A percentile compares a stretch with the other conserved stretches of the same genome.
phyloP scores from a whole-genome alignment of 2,329 filamentous ascomycete species.

The Hymenoscyphus occultus region DNA sequence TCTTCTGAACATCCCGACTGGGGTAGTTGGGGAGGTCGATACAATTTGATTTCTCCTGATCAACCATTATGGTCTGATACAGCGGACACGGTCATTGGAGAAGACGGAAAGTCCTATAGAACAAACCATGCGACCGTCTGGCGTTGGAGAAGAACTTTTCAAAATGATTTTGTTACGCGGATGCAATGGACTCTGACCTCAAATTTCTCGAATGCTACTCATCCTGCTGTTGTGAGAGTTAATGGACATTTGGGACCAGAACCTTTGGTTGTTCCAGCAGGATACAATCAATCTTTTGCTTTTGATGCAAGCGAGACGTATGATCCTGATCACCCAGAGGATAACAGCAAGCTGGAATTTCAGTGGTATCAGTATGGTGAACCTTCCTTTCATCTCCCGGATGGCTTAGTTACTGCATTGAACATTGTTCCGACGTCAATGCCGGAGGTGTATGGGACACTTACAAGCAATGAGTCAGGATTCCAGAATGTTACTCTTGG shows the following conservation, averaged over 20 bases:
- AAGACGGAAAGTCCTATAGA: constrained; percentile 30
- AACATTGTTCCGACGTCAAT: background rate
- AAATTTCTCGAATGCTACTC: constrained; percentile 37
- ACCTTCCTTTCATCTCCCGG: background rate
- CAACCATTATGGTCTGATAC: constrained; percentile 30
- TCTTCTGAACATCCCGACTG: constrained; percentile 38
- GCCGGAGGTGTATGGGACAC: background rate
- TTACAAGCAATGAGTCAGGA: background rate
- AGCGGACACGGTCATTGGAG: constrained; percentile 34
- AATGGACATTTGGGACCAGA: constrained; percentile 40
- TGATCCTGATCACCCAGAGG: constrained; percentile 7
- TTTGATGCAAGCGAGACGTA: constrained; percentile 9
- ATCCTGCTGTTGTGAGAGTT: constrained; percentile 40
- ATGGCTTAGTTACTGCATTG: background rate
- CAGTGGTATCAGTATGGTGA: constrained; percentile 10
- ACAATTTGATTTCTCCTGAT: constrained; percentile 26
- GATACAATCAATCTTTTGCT: background rate
- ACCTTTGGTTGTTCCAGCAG: constrained; percentile 28
- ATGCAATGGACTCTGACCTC: constrained; percentile 45
- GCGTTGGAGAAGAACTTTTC: constrained; percentile 48
- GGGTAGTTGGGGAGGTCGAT: constrained; percentile 42
- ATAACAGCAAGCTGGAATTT: background rate
- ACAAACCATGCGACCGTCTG: constrained; percentile 48
- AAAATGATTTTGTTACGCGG: constrained; percentile 48
- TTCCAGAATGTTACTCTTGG: background rate